phyloP scores from a whole-genome alignment of 2,329 filamentous ascomycete genomes.

The Colletotrichum sublineola region DNA sequence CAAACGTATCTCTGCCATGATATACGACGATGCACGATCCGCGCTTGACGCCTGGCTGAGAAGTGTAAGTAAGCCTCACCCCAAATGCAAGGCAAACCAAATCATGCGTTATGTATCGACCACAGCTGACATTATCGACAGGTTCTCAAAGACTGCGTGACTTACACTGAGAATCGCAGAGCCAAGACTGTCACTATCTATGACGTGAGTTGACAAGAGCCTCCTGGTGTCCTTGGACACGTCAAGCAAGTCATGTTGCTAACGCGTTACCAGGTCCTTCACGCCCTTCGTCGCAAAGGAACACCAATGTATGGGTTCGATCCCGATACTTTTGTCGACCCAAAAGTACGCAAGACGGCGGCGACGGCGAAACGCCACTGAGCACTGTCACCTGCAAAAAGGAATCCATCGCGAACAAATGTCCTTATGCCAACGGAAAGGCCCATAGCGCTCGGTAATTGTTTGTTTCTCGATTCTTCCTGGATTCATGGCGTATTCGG shows the following conservation, averaged over 20 bases:
- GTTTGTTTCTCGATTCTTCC: background rate
- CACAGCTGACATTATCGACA: constrained; percentile 48
- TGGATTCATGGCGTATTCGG: background rate
- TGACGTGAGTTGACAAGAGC: constrained; percentile 63
- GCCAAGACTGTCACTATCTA: constrained; percentile 73
- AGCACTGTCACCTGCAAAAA: background rate
- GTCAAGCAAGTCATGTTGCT: constrained; percentile 1
- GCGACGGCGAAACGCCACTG: background rate
- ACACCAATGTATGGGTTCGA: constrained; percentile 72
- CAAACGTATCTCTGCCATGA: constrained; percentile 74
- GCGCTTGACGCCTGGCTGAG: constrained; percentile 65
- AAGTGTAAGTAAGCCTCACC: constrained; percentile 55
- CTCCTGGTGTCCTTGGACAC: background rate
- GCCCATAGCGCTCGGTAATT: background rate
- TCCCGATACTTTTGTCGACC: constrained; percentile 51
- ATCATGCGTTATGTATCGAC: background rate
- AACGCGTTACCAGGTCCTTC: constrained; percentile 62
- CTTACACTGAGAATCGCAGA: constrained; percentile 65
- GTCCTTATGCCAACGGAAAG: background rate
- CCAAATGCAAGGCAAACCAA: background rate
- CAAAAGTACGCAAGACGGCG: constrained; percentile 42
- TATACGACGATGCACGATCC: constrained; percentile 73
- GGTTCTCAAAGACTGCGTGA: constrained; percentile 65
- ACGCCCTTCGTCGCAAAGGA: constrained; percentile 62
- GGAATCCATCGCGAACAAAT: background rate